Conservation (phyloP, 768 basidiomycete species). For the Pleurotus djamor region DNA sequence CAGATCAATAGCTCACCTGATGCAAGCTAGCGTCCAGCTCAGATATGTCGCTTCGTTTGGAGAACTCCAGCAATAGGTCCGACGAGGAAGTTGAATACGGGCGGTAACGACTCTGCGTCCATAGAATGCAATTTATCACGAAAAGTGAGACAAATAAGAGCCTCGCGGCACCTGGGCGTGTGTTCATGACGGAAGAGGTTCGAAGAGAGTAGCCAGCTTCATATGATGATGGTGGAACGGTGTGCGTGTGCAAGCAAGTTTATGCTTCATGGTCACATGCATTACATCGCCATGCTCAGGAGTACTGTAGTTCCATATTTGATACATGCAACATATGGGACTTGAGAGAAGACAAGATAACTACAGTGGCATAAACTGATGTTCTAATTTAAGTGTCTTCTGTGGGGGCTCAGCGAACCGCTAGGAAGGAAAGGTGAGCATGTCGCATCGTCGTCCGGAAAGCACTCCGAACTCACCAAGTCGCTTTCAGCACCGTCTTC, state of each 20-base stretch:
- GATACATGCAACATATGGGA: background rate
- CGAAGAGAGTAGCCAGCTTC: background rate
- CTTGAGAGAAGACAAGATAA: background rate
- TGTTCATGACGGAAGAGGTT: background rate
- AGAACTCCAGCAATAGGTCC: conserved; percentile 8
- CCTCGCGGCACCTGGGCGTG: background rate
- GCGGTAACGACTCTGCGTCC: conserved; percentile 59
- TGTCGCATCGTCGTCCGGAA: background rate
- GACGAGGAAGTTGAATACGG: conserved; percentile 22
- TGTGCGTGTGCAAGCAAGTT: background rate
- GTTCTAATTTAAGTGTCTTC: background rate
- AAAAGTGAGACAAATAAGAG: conserved; percentile 51
- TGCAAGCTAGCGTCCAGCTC: background rate
- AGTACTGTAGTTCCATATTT: background rate
- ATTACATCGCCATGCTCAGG: background rate
- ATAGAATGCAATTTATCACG: conserved; percentile 58
- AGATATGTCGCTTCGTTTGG: background rate
- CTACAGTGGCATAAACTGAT: background rate
- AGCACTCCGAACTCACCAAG: background rate
- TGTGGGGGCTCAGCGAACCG: background rate
- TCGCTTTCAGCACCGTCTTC: conserved; percentile 3
- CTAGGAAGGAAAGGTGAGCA: background rate
- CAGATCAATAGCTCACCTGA: too few relatives aligned
- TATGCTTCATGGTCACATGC: background rate
- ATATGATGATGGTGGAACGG: background rate